Evolutionary conservation across 305 asterid species (phyloP).

Genomic region (Ilex paraguariensis): DNA sequence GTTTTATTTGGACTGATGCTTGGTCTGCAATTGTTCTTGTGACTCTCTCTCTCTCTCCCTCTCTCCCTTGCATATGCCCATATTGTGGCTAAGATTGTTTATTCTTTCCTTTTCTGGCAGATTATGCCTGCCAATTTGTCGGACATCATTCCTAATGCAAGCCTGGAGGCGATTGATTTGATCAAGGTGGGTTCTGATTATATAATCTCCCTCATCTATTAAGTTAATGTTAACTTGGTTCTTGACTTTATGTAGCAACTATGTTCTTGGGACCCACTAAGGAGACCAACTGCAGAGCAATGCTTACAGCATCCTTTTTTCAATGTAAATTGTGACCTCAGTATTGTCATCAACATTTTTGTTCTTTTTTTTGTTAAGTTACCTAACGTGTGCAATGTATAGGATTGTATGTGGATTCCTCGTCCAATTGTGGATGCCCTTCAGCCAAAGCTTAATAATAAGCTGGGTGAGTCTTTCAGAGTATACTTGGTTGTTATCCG

Average conservation of each 20-base stretch:
- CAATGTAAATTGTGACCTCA: slow-evolving; percentile 41
- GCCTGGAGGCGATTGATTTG: slow-evolving; percentile 82
- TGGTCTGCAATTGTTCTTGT: neutral
- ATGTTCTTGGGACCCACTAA: slow-evolving; percentile 90
- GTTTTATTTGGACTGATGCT: slow-evolving; percentile 15
- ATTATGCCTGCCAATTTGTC: slow-evolving; percentile 62
- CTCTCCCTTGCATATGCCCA: neutral
- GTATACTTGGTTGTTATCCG: no score
- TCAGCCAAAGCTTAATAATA: slow-evolving; percentile 60
- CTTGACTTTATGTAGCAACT: slow-evolving; percentile 57
- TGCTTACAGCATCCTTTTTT: slow-evolving; percentile 92
- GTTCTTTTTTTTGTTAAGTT: slow-evolving; percentile 14
- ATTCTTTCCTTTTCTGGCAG: slow-evolving; percentile 31
- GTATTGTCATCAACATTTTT: slow-evolving; percentile 14
- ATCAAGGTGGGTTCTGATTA: slow-evolving; percentile 52
- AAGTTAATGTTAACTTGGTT: no score
- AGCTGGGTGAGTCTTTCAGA: slow-evolving; percentile 21
- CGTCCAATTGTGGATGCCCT: slow-evolving; percentile 58
- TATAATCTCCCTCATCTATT: neutral
- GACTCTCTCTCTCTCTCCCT: neutral
- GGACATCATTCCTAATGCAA: slow-evolving; percentile 70
- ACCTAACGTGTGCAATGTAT: slow-evolving; percentile 33
- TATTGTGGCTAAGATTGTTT: neutral
- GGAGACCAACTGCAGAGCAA: slow-evolving; percentile 92
- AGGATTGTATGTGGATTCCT: slow-evolving; percentile 61